Evolutionary conservation across 257 asterid genomes (phyloP).

Genomic region (Nicotiana tomentosiformis): DNA sequence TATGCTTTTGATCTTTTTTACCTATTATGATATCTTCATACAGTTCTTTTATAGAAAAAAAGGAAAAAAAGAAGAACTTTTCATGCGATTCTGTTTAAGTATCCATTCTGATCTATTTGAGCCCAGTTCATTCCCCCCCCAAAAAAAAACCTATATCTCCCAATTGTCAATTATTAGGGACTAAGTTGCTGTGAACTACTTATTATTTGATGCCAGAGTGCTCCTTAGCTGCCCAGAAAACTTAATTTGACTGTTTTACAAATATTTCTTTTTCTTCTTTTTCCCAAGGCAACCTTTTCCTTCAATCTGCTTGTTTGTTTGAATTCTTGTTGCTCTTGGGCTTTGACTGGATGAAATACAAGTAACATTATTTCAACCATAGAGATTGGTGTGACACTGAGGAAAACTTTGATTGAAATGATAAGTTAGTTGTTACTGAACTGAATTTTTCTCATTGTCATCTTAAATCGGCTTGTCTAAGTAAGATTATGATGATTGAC

Average conservation of each 20-base stretch:
- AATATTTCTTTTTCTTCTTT: not conserved
- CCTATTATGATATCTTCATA: not conserved
- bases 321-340: not conserved
- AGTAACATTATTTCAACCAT: not conserved
- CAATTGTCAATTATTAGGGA: not conserved
- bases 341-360: not conserved
- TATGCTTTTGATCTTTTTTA: conserved; percentile 20
- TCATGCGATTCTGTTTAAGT: not conserved
- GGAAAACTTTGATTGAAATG: not conserved
- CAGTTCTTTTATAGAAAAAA: too few species aligned
- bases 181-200: not conserved
- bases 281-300: not conserved
- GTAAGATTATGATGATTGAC: not conserved
- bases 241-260: not conserved
- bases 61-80: not conserved
- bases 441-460: not conserved
- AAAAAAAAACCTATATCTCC: not conserved
- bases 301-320: not conserved
- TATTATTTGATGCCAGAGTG: not conserved
- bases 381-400: too few species aligned
- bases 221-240: not conserved
- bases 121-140: not conserved
- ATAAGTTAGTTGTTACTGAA: not conserved
- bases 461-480: not conserved
- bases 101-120: not conserved